Percentiles rank a stretch among this genome's conserved stretches.
These are phyloP conservation scores for Alnus glutinosa DNA, from an alignment of 306 rosid genomes.

Conservation along the genomic window DNA sequence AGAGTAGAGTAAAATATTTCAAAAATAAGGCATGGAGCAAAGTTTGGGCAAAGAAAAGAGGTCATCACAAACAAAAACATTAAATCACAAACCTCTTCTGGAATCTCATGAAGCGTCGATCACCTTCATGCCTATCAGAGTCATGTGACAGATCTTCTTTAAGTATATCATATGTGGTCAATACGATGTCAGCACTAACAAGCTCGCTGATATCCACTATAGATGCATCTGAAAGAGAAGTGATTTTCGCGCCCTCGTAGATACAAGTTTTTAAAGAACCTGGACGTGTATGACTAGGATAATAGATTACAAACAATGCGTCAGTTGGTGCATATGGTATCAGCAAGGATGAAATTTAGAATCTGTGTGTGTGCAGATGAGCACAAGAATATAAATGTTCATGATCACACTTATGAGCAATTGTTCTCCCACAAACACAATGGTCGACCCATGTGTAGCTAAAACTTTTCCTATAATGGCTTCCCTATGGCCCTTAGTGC, in stretches of 20 bases:
- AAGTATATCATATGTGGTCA: constrained; percentile 92
- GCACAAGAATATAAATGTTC: not conserved
- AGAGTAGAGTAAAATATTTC: not conserved
- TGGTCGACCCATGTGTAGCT: not conserved
- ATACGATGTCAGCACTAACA: constrained; percentile 72
- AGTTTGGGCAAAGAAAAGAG: not conserved
- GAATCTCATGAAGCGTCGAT: constrained; percentile 83
- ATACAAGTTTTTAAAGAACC: constrained; percentile 76
- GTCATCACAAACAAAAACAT: not conserved
- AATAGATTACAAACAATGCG: constrained; percentile 33
- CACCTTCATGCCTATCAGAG: constrained; percentile 92
- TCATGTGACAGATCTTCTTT: constrained; percentile 92
- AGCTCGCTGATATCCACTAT: constrained; percentile 63
- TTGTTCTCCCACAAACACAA: not conserved
- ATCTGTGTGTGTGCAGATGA: not conserved
- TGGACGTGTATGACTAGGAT: constrained; percentile 71
- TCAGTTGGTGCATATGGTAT: constrained; percentile 28
- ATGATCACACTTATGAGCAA: not conserved
- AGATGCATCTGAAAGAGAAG: constrained; percentile 57
- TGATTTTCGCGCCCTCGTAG: constrained; percentile 81
- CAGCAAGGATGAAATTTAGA: not conserved
- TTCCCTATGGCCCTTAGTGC: not conserved
- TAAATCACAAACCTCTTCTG: constrained; percentile 66
- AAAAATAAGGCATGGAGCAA: not conserved
- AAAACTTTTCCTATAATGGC: not conserved